Base-by-base conservation (phyloP, 768 basidiomycete species). In the Boletus reticulatus region DNA sequence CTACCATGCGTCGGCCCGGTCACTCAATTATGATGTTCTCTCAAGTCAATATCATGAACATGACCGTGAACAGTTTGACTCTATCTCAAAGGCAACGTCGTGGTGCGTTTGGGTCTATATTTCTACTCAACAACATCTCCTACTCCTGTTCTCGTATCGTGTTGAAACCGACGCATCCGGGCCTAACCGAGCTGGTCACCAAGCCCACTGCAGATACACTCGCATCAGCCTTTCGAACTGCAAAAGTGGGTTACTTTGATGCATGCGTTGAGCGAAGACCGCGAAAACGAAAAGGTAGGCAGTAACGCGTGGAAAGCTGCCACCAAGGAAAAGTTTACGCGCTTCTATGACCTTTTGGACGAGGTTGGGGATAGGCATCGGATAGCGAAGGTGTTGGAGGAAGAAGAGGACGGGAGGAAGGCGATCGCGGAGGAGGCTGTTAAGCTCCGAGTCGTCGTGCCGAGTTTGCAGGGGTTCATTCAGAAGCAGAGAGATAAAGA, bases 221-320 rank as follows among this genome's bases (percentile, higher is more conserved):
- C 27, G 80, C 82, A 56, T 86, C 84, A 6, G 84, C 82, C 55
- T 89, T 85, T 73, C 83, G 90, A 37, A 90, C 84, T 1, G 87
- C 91, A 42, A 92, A 91, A 69, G 88, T 90, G 10, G 86, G 78
- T 4, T 94, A 94, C 70, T 91, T 91, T 56, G 47, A 83, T 93
- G 75, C 87, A 89, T 53, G 62, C 79, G 19, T 71, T 83, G 53
- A 71, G 77, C 71, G 66, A 82, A 74, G 74, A 84, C 73, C 61
- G 67, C 19, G 69, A 65, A 58, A 73, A 58, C 59, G 80, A 80
- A 63, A 81, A 82, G 63, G 74, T 69, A 8, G 78, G 78, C 27
- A 70, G 70, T 17, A 71, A 65, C 29, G 71, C 67, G 13, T 71
- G 71, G 67, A 83, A 82, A 70, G 77, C 80, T 4, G 83, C 82